phyloP scores from a whole-genome alignment of 768 basidiomycete species.

The Mycena vulgaris region DNA sequence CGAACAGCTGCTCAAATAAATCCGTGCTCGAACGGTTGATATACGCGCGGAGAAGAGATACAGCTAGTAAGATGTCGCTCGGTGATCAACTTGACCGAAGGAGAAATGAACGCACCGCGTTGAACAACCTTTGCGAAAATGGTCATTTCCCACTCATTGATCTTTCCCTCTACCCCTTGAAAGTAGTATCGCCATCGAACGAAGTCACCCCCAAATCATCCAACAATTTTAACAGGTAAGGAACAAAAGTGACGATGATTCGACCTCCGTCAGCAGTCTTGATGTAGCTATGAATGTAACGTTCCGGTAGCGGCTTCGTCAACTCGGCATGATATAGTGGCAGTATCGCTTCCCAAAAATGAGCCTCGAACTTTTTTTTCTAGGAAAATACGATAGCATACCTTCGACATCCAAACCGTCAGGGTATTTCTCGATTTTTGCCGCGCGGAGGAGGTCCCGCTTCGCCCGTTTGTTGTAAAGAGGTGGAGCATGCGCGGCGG shows the following conservation, averaged over 20 bases:
- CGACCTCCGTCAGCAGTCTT: neutral
- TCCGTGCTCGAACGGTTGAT: neutral
- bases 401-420: neutral
- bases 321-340: neutral
- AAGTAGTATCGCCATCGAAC: neutral
- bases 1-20: constrained; percentile 25
- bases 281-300: neutral
- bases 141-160: constrained; percentile 12
- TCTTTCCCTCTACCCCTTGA: neutral
- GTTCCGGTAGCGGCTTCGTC: neutral
- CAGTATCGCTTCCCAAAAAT: neutral
- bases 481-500: neutral
- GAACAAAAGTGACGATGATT: neutral
- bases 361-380: too few species aligned
- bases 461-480: neutral
- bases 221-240: neutral
- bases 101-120: neutral
- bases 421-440: neutral
- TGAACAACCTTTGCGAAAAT: neutral
- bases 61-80: neutral
- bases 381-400: neutral
- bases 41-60: neutral
- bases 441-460: neutral
- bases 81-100: neutral
- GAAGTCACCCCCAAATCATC: neutral